Evolutionary conservation across 371 early-diverging fungal genomes (phyloP), one percentile per base, ranked within the genome.

Genomic region (Chytridium lagenaria): DNA sequence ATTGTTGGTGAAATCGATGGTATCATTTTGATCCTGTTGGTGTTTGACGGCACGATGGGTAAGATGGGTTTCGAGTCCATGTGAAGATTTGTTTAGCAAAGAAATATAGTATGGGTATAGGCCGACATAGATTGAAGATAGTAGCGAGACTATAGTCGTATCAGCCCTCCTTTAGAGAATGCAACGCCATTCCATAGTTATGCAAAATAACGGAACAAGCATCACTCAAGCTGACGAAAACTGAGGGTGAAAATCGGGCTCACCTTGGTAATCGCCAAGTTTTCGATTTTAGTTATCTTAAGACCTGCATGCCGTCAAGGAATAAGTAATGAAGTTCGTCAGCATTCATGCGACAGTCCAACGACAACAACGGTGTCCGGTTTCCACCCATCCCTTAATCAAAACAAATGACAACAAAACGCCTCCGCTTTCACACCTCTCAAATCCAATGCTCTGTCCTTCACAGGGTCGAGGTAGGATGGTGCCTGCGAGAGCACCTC

Each of bases 1-100:
- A 80, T 98, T 98, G 80, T 95, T 91, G 66, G 94, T 92, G 39
- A 98, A 86, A 80, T 98, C 96, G 63, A 98, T 86, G 28, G 94
- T 85, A 82, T 98, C 98, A 83, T 97, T 90, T 69, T 90, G 87
- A 81, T 97, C 95, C 93, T 93, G 39, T 0, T 16, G 26, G n/a
- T 70, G 59, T 38, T 16, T 26, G 39, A 26, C 19, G 37, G 23
- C 19, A 26, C 16, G 75, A 23, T 28, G 55, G 2, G 34, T 31
- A 22, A 28, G 7, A n/a, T 49, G 61, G 23, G 67, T 10, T 22
- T 52, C 23, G 55, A 5, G 23, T 52, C 5, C 55, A 52, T 44
- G 44, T 7, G 44, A 19, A 44, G 44, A 7, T 7, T 44, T 44
- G 44, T 7, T 44, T 44, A 12, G 7, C 19, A 44, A 44, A 44